Conservation (phyloP, 2,329 filamentous ascomycete species). For the Coniochaeta pulveracea region DNA sequence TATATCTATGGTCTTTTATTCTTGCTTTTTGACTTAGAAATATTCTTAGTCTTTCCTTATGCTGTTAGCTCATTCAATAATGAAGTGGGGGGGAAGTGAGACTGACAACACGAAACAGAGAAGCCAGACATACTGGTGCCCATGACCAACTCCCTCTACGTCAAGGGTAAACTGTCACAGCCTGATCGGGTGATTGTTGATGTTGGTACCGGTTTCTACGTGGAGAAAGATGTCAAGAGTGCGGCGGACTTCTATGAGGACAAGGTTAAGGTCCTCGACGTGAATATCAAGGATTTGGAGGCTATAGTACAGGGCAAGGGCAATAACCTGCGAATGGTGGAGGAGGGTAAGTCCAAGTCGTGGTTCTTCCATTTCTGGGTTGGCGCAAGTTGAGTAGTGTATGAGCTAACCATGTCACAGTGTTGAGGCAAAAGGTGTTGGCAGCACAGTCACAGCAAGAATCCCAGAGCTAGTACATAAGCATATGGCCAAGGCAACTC, state of each 20-base stretch:
- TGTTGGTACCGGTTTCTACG: constrained; percentile 85
- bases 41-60: constrained; percentile 18
- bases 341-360: constrained; percentile 64
- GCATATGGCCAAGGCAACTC: no score
- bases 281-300: constrained; percentile 45
- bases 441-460: constrained; percentile 10
- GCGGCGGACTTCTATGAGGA: constrained; percentile 45
- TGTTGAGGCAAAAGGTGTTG: constrained; percentile 25
- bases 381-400: no score
- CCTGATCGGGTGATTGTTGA: constrained; percentile 77
- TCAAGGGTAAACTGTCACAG: constrained; percentile 68
- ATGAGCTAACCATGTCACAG: constrained; percentile 13
- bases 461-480: no score
- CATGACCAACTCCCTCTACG: constrained; percentile 87
- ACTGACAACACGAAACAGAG: constrained; percentile 14
- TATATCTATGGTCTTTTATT: not conserved
- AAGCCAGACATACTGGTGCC: constrained; percentile 70
- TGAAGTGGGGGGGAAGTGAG: not conserved
- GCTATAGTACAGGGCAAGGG: constrained; percentile 58
- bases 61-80: constrained; percentile 8
- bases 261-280: constrained; percentile 40
- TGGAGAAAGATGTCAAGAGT: constrained; percentile 64
- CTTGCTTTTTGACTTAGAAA: no score
- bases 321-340: constrained; percentile 72
- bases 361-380: not conserved